Base-by-base conservation (phyloP, 306 rosid genomes). In the Rosa persica region DNA sequence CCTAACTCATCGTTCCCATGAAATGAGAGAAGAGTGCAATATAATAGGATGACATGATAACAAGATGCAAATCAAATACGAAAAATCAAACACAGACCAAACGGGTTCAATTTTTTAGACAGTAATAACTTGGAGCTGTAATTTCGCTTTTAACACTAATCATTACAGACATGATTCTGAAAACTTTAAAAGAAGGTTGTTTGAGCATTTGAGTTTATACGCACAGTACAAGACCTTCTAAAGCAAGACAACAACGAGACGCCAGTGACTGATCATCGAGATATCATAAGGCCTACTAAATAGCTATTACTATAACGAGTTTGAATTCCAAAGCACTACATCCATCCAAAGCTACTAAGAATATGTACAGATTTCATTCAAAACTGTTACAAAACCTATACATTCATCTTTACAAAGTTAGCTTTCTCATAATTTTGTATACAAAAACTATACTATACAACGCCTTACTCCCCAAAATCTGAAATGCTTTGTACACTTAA, bases 401-500 rank as follows among this genome's bases (percentile, higher is more conserved):
- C 70, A 44, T 77, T 70, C 36, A 76, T 66, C 75, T 75, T 46
- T 81, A 83, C 81, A 81, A 57, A 22, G 60, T 47, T 55, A 54
- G 62, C 66, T 48, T 62, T 75, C 44, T 61, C 8, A 13, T 51
- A 43, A 66, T 49, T 74, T 30, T 78, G 39, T 34, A 34, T 34
- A 34, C 6, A 2, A n/a, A 4, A 64, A 64, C 40, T 74, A 23
- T 74, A 57, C 68, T 57, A n/a, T 25, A 42, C 25, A 40, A 27
- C 60, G 60, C 44, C 2, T 20, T 6, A 49, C 16, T 23, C 9
- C 54, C 66, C 74, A 12, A 36, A 38, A 48, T 62, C 58, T 48
- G 4, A 62, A 48, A 64, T 5, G 68, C 44, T 68, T 78, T 76
- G 61, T 62, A 52, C 72, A 75, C 72, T 80, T 73, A 15, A 64